phyloP scores from a whole-genome alignment of 2,329 filamentous ascomycete genomes.

The Nothopassalora personata region DNA sequence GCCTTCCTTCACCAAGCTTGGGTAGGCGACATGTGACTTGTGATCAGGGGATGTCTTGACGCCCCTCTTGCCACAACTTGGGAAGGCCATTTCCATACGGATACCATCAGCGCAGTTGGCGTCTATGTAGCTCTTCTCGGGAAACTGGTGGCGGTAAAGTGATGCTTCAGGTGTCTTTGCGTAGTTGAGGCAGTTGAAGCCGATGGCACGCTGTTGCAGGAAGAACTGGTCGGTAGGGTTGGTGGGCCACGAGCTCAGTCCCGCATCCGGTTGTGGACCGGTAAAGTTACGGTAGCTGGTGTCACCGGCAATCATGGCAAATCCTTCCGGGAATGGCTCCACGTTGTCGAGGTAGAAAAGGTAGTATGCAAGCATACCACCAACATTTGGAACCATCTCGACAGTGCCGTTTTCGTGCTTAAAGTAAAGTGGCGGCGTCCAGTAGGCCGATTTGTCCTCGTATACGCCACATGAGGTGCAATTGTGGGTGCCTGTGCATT shows the following conservation, averaged over 20 bases:
- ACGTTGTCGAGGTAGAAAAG: slow-evolving; percentile 63
- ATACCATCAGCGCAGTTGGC: slow-evolving; percentile 75
- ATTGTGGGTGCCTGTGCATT: slow-evolving; percentile 57
- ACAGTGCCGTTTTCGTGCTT: slow-evolving; percentile 61
- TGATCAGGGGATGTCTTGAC: slow-evolving; percentile 52
- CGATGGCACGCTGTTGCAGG: slow-evolving; percentile 73
- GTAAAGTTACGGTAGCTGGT: slow-evolving; percentile 63
- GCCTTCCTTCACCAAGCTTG: slow-evolving; percentile 69
- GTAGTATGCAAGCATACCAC: slow-evolving; percentile 91
- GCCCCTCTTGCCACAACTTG: slow-evolving; percentile 77
- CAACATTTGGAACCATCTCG: slow-evolving; percentile 66
- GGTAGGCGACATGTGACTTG: slow-evolving; percentile 69
- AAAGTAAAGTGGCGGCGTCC: slow-evolving; percentile 74
- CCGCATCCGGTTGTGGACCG: slow-evolving; percentile 60
- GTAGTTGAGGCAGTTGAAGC: slow-evolving; percentile 96
- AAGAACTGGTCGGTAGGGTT: slow-evolving; percentile 63
- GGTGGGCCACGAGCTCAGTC: slow-evolving; percentile 64
- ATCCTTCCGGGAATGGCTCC: slow-evolving; percentile 67
- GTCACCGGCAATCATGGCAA: slow-evolving; percentile 78
- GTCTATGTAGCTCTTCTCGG: slow-evolving; percentile 74
- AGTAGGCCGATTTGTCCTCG: slow-evolving; percentile 84
- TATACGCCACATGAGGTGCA: slow-evolving; percentile 79
- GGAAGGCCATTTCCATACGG: slow-evolving; percentile 80
- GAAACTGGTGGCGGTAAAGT: slow-evolving; percentile 74
- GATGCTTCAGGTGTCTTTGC: slow-evolving; percentile 59